Percentiles rank a stretch among this genome's conserved stretches.
phyloP scores from a whole-genome alignment of 345 rosid species.

The Hibiscus mutabilis region DNA sequence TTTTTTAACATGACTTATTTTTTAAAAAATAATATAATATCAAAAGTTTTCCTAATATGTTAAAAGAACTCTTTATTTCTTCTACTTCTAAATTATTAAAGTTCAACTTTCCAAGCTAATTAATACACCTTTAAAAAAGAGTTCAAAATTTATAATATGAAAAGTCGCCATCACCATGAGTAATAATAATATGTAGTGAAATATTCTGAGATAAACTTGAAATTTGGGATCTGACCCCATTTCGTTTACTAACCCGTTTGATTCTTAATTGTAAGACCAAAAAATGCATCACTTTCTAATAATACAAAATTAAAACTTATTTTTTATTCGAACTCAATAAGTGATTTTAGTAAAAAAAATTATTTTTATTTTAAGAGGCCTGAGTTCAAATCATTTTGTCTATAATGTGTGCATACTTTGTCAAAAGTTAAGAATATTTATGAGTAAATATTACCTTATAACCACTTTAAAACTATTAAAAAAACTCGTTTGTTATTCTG shows the following conservation, averaged over 20 bases:
- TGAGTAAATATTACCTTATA: no score
- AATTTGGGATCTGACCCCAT: constrained; percentile 8
- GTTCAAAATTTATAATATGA: neutral
- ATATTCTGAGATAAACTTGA: neutral
- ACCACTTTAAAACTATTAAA: no score
- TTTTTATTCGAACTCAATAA: no score
- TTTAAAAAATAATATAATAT: no score
- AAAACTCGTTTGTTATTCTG: no score
- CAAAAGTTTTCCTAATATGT: neutral
- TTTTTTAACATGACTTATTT: no score
- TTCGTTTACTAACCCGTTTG: constrained; percentile 9
- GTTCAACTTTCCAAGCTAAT: neutral
- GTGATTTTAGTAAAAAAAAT: no score
- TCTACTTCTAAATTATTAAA: neutral
- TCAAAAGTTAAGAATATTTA: no score
- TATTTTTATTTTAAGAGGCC: no score
- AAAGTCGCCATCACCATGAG: constrained; percentile 11
- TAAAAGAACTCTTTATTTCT: neutral
- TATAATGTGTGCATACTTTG: no score
- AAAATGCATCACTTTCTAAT: neutral
- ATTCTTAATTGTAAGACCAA: constrained; percentile 1
- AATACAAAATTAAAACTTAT: no score
- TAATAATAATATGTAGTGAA: neutral
- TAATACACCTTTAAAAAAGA: neutral
- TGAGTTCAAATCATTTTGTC: no score